Evolutionary conservation across 257 asterid genomes (phyloP).

Genomic region (Nicotiana obtusifolia): DNA sequence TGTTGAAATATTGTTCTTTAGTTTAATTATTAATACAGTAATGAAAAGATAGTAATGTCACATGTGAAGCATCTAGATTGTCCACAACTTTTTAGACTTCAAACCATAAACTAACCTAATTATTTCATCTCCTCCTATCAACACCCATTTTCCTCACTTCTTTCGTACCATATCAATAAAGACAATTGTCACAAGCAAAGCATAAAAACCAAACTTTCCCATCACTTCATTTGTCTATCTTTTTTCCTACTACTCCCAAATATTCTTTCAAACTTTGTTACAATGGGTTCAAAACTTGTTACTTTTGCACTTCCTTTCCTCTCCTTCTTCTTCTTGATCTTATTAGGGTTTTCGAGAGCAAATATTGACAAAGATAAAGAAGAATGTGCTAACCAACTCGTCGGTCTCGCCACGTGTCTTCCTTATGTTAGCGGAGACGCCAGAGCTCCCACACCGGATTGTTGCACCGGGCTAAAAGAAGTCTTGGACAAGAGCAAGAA

Average conservation of each 20-base stretch:
- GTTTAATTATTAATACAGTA: neutral
- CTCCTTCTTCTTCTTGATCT: neutral
- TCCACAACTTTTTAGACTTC: neutral
- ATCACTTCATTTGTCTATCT: neutral
- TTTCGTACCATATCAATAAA: neutral
- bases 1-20: neutral
- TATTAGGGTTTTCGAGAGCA: constrained; percentile 21
- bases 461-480: constrained; percentile 52
- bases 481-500: constrained; percentile 39
- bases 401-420: constrained; percentile 60
- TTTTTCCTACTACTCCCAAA: neutral
- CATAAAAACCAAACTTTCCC: neutral
- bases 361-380: constrained; percentile 47
- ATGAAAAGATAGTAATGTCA: neutral
- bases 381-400: constrained; percentile 44
- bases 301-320: neutral
- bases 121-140: neutral
- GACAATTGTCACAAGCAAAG: neutral
- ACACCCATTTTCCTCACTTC: neutral
- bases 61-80: neutral
- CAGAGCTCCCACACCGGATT: constrained; percentile 51
- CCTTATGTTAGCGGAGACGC: constrained; percentile 60
- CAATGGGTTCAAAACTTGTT: constrained; percentile 25
- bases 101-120: neutral
- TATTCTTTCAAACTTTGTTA: neutral